phyloP scores from a whole-genome alignment of 805 yeast species.

The Kazachstania taianensis region DNA sequence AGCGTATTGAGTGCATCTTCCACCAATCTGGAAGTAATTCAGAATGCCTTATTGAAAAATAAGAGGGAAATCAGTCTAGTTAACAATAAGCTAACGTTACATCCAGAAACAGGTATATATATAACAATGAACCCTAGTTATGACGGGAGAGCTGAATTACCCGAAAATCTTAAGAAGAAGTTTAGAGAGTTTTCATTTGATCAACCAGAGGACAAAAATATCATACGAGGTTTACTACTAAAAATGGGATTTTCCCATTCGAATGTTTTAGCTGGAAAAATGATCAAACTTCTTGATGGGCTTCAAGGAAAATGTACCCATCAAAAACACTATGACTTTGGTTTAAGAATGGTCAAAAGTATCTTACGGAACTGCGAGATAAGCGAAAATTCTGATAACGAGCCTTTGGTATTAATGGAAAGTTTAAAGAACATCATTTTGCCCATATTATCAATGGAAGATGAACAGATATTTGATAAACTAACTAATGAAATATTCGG shows the following conservation, averaged over 20 bases:
- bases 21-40: constrained; percentile 65
- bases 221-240: constrained; percentile 60
- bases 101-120: constrained; percentile 57
- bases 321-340: constrained; percentile 84
- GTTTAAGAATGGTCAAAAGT: constrained; percentile 69
- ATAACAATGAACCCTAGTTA: constrained; percentile 89
- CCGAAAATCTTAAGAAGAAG: constrained; percentile 73
- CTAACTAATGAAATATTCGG: not conserved
- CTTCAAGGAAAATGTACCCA: constrained; percentile 35
- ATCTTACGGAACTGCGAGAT: constrained; percentile 43
- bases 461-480: constrained; percentile 33
- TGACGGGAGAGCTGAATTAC: constrained; percentile 70
- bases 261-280: constrained; percentile 31
- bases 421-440: constrained; percentile 31
- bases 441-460: constrained; percentile 56
- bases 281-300: constrained; percentile 45
- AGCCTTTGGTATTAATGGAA: constrained; percentile 1
- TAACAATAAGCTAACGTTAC: constrained; percentile 33
- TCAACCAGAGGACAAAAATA: constrained; percentile 56
- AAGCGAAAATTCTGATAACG: constrained; percentile 27
- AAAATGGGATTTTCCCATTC: constrained; percentile 61
- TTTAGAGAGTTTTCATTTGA: constrained; percentile 70
- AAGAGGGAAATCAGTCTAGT: constrained; percentile 30
- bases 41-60: constrained; percentile 35
- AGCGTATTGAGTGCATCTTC: constrained; percentile 76